Conservation (phyloP, 2,329 filamentous ascomycete species). For the Sporothrix mexicana region DNA sequence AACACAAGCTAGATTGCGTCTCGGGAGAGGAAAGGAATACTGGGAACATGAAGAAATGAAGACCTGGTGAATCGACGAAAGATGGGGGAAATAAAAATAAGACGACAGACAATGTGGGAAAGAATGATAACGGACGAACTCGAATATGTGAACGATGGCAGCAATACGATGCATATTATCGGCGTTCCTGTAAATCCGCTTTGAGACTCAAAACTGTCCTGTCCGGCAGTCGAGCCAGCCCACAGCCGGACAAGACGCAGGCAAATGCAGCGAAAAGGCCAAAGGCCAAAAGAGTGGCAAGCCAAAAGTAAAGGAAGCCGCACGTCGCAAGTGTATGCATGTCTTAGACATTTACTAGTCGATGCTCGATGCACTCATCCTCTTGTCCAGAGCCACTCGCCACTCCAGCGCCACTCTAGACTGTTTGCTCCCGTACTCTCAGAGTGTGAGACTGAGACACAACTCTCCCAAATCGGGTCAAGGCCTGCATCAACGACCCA, state of each 20-base stretch:
- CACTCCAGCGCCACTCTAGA: too few relatives aligned
- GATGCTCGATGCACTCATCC: too few relatives aligned
- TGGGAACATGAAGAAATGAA: not conserved
- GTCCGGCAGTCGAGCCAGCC: not conserved
- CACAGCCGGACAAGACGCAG: not conserved
- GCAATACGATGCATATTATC: not conserved
- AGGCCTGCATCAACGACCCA: not conserved
- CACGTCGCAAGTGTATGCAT: slow-evolving; percentile 21
- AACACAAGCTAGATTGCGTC: slow-evolving; percentile 9
- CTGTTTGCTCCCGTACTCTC: too few relatives aligned
- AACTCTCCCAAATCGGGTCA: not conserved
- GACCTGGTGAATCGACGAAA: not conserved
- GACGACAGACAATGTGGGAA: not conserved
- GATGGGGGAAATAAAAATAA: not conserved
- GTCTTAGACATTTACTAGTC: slow-evolving; percentile 11
- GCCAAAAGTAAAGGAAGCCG: not conserved
- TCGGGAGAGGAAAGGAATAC: not conserved
- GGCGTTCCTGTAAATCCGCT: not conserved
- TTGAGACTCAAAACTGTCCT: not conserved
- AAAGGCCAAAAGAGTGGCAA: not conserved
- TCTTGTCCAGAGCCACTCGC: too few relatives aligned
- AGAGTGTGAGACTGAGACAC: not conserved
- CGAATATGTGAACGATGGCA: not conserved
- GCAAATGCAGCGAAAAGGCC: not conserved
- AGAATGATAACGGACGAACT: not conserved